Base-by-base conservation (phyloP, 2,329 filamentous ascomycete species). In the Phoma herbarum region DNA sequence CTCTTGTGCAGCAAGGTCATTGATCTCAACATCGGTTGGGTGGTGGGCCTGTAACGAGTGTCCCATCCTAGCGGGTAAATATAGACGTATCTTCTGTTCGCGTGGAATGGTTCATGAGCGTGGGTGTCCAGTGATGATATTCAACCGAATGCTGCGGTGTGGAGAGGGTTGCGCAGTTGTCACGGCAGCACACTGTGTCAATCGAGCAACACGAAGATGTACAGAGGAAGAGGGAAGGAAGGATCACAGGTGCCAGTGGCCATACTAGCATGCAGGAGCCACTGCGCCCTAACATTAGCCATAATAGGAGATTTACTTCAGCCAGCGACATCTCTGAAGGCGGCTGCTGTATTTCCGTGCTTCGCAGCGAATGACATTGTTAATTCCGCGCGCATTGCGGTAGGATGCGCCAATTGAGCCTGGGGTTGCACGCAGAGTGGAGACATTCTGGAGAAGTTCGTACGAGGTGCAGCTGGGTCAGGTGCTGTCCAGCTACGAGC, bases 1-100 rank as follows among this genome's bases (percentile, higher is more conserved):
- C 65, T 79, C 77, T 16, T 72, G 66, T 31, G 60, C 70, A 12
- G 78, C 75, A 14, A 75, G 65, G 9, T 74, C 69, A 41, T 77
- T 70, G 18, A 77, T 72, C 45, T 77, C 75, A 54, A 67, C 72
- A 41, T 68, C 62, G 6, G 70, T 71, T 1, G 71, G 69, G 20
- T 68, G 64, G n/a, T 39, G 28, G 9, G 44, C n/a, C 20, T 41
- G 50, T 14, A 54, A 18, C 6, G 46, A 35, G 33, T 54, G 41
- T 42, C 39, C 12, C 56, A 54, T 59, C 3, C 14, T 50, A 33
- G 45, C 33, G 39, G 14, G 25, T 23, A 42, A 42, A 2, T 26
- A 46, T 51, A 26, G 31, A 2, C 35, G 6, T 22, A 20, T 3
- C 25, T 4, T 20, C 9, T 9, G n/a, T 25, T 4, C 14, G 45